phyloP scores from a whole-genome alignment of 495 filamentous ascomycete genomes.

The Talaromyces stipitatus region DNA sequence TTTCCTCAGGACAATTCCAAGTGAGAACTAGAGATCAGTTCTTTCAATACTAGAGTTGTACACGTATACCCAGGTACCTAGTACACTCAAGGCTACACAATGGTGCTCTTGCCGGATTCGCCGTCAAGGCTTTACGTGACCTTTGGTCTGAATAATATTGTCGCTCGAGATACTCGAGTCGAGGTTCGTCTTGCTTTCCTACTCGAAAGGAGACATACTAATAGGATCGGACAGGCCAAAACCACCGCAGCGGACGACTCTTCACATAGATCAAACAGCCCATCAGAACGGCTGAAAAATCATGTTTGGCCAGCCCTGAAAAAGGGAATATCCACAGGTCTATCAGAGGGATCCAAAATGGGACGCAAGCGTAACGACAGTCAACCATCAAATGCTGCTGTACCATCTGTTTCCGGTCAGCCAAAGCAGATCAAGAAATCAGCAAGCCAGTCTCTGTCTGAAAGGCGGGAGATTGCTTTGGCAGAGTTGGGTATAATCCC shows the following conservation, averaged over 20 bases:
- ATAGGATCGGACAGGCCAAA: background rate
- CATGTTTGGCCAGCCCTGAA: slow-evolving; percentile 8
- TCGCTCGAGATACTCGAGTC: slow-evolving; percentile 18
- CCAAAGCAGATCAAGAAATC: background rate
- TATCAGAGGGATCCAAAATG: background rate
- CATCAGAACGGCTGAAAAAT: background rate
- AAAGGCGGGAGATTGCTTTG: slow-evolving; percentile 48
- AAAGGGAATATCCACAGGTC: background rate
- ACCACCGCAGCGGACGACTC: background rate
- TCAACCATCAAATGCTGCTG: background rate
- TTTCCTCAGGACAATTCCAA: background rate
- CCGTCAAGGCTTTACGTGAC: background rate
- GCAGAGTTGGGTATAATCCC: slow-evolving; percentile 48
- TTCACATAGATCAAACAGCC: background rate
- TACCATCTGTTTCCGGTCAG: background rate
- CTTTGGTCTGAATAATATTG: slow-evolving; percentile 22
- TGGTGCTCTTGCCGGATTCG: background rate
- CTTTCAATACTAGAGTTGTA: background rate
- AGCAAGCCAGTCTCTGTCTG: background rate
- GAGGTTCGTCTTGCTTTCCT: slow-evolving; percentile 10
- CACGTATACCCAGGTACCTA: background rate
- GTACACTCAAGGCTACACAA: background rate
- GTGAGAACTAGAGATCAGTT: background rate
- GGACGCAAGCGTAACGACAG: background rate
- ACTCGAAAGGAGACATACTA: slow-evolving; percentile 10